Base-by-base conservation (phyloP, 352 stramenopile genomes). In the Phytophthora litchii region DNA sequence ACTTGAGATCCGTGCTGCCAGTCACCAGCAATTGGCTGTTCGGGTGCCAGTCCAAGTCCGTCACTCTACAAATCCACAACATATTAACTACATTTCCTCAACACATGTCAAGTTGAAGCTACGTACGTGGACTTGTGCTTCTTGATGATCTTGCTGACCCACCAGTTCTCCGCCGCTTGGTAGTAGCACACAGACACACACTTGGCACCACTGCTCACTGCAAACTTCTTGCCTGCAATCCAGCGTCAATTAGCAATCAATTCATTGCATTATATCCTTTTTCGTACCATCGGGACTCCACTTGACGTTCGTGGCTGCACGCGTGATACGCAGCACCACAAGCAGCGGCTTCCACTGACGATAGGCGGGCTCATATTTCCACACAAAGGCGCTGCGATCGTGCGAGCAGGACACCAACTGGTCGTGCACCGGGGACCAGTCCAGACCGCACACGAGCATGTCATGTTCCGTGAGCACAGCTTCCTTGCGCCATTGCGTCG, bases 61-160 rank as follows among this genome's bases (percentile, higher is more conserved):
- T 92, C 34, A 95, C 86, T 3, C 86, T 94, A 58, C 16, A 14
- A 55, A 32, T 5, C 23, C 17, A 37, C 27, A 53, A 20, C 4
- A 23, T 27, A 35, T 17, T 11, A 25, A 3, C 13, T 45, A 27
- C 29, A 27, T 35, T 7, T 48, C 38, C 19, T 14, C 12, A 12
- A 29, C 29, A 19, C 23, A 16, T 37, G 1, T 12, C 37, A 59
- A 53, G 36, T 58, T 61, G 41, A 68, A 55, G 20, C 37, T 54
- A 97, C 74, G 53, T 92, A 95, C 86, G 94, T 98, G 32, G 88
- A 97, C 79, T 98, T 98, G 81, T 98, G 91, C 64, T 97, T 97
- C 73, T 98, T 98, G 74, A 98, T 97, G 67, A 98, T 96, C 79
- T 98, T 98, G 60, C 80, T 92, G 50, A 98, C 85, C 92, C 95